Evolutionary conservation across 2,329 filamentous ascomycete species (phyloP).

Genomic region (Chaetomiaceae sp.): DNA sequence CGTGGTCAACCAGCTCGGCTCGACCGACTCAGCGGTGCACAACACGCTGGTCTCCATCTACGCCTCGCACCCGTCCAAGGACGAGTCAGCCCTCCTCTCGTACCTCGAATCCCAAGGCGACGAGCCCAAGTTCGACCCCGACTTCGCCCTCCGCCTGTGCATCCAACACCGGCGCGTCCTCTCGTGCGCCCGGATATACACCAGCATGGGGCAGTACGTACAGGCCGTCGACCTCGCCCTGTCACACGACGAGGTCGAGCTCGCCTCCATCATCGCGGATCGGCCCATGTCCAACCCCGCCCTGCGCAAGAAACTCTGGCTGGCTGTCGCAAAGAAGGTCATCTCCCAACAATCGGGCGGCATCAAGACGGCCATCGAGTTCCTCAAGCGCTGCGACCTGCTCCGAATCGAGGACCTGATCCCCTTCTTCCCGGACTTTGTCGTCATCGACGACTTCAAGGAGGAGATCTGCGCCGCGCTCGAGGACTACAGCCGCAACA

Average conservation of each 20-base stretch:
- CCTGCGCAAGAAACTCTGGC: constrained; percentile 90
- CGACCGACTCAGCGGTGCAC: constrained; percentile 81
- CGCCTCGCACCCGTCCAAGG: constrained; percentile 75
- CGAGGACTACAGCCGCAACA: constrained; percentile 88
- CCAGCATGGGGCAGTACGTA: constrained; percentile 88
- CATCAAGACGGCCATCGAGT: constrained; percentile 91
- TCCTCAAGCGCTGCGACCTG: constrained; percentile 84
- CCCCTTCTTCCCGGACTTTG: constrained; percentile 97
- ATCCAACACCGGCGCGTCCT: constrained; percentile 92
- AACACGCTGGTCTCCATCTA: constrained; percentile 97
- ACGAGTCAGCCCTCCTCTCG: constrained; percentile 78
- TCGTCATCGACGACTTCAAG: constrained; percentile 98
- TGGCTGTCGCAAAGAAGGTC: constrained; percentile 90
- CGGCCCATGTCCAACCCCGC: constrained; percentile 72
- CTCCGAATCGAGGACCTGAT: constrained; percentile 95
- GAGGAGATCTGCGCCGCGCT: constrained; percentile 93
- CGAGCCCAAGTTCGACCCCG: constrained; percentile 83
- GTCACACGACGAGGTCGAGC: constrained; percentile 82
- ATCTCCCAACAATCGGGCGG: constrained; percentile 79
- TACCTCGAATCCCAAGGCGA: constrained; percentile 90
- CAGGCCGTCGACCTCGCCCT: constrained; percentile 91
- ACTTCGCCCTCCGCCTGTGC: constrained; percentile 92
- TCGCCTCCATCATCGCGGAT: constrained; percentile 86
- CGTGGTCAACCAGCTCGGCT: constrained; percentile 80
- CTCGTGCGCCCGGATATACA: constrained; percentile 96